Base-by-base conservation (phyloP, 2,329 filamentous ascomycete genomes). In the Eutypa lata region DNA sequence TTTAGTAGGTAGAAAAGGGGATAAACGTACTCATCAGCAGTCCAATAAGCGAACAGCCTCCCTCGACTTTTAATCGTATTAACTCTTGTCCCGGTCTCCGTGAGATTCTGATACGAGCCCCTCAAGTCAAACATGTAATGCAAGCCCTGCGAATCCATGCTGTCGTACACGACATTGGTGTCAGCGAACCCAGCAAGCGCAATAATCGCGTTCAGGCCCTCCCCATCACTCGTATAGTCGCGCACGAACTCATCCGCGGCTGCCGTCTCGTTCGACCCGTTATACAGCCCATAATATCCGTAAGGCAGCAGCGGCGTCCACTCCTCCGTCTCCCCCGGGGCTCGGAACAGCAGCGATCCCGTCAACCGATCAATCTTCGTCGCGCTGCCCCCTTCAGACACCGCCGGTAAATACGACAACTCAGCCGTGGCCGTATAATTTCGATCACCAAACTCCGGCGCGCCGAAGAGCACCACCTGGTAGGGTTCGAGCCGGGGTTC, bases 111-210 rank as follows among this genome's bases (percentile, higher is more conserved):
- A 61, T 74, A 78, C n/a, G 64, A 67, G 26, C 72, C 66, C 14
- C 76, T 68, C 53, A 79, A 59, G 51, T 76, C 71, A 56, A 75
- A 79, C 73, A 76, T 74, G 66, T 71, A 74, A 26, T 66, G 65
- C 50, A 78, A 55, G 24, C 68, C 66, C 45, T 69, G 63, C 24
- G 55, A 48, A 48, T 73, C 71, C 69, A 79, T 71, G 58, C 71
- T 71, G 8, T 65, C 60, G 35, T 75, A 73, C 8, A 71, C 67
- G 4, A 64, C 57, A 16, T 67, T 64, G 19, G 70, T 70, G 51
- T 72, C 68, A 21, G 65, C 63, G 50, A 71, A 73, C 18, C 66
- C 71, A 1, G 72, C 71, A 22, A 79, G 65, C 1, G 75, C 71
- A 16, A 73, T 69, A 60, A 79, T 76, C 28, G 71, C 72, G 47